Conservation (phyloP, 2,329 filamentous ascomycete genomes). For the Cercospora sp. region DNA sequence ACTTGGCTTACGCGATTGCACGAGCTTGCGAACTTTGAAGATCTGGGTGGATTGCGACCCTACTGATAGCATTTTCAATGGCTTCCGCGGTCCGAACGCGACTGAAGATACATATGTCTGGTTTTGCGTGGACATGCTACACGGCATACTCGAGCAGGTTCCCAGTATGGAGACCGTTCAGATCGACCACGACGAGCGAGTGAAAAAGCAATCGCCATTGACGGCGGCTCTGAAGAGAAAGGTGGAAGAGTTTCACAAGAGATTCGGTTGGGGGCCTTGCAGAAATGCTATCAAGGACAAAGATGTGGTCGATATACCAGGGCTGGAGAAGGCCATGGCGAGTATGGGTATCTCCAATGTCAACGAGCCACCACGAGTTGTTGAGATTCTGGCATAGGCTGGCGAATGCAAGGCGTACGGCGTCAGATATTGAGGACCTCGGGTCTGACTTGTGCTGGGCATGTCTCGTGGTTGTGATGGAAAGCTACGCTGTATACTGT, state of each 20-base stretch:
- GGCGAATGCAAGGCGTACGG: not conserved
- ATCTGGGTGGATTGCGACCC: slow-evolving; percentile 75
- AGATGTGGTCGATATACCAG: slow-evolving; percentile 14
- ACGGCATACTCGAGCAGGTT: slow-evolving; percentile 57
- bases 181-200: slow-evolving; percentile 68
- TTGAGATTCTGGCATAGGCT: slow-evolving; percentile 22
- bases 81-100: slow-evolving; percentile 57
- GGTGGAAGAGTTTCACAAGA: slow-evolving; percentile 51
- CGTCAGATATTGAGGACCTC: not conserved
- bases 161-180: slow-evolving; percentile 60
- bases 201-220: slow-evolving; percentile 65
- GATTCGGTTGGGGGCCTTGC: slow-evolving; percentile 67
- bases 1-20: slow-evolving; percentile 64
- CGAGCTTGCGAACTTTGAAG: slow-evolving; percentile 58
- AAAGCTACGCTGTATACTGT: not conserved
- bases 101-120: slow-evolving; percentile 68
- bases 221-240: slow-evolving; percentile 61
- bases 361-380: slow-evolving; percentile 17
- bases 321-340: slow-evolving; percentile 22
- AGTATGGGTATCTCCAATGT: slow-evolving; percentile 19
- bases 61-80: slow-evolving; percentile 62
- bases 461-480: not conserved
- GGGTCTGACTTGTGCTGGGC: not conserved
- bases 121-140: slow-evolving; percentile 62
- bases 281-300: slow-evolving; percentile 58